phyloP scores from a whole-genome alignment of 768 basidiomycete species.

The Tulasnella sp. region DNA sequence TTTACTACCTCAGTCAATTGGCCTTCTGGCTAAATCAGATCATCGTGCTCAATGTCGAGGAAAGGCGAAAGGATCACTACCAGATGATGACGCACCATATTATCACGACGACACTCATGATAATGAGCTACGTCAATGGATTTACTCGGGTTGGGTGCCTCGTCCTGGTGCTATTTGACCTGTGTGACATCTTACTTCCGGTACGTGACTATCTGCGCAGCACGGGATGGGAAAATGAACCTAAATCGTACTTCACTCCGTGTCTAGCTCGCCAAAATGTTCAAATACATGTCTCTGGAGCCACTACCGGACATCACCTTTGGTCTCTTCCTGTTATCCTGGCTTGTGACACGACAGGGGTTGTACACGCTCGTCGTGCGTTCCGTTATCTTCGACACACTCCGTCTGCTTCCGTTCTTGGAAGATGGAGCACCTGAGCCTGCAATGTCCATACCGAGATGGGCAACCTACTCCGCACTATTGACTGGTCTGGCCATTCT shows the following conservation, averaged over 20 bases:
- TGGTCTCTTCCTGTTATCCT: constrained; percentile 71
- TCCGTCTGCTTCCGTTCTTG: constrained; percentile 36
- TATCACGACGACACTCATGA: constrained; percentile 72
- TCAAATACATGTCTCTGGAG: constrained; percentile 63
- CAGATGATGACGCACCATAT: constrained; percentile 97
- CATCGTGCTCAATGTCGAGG: constrained; percentile 86
- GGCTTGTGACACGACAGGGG: constrained; percentile 83
- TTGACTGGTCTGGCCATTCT: constrained; percentile 26
- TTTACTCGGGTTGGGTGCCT: constrained; percentile 83
- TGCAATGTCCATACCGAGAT: constrained; percentile 40
- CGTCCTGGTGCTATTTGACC: constrained; percentile 89
- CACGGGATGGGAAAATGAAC: neutral
- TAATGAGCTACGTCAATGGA: constrained; percentile 65
- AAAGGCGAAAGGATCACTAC: constrained; percentile 77
- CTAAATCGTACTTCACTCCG: neutral
- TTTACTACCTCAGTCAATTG: constrained; percentile 77
- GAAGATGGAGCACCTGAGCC: constrained; percentile 51
- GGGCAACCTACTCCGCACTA: constrained; percentile 36
- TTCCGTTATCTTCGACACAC: constrained; percentile 43
- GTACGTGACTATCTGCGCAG: constrained; percentile 34
- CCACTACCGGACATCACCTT: constrained; percentile 64
- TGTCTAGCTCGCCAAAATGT: constrained; percentile 79
- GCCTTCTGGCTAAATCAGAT: constrained; percentile 91
- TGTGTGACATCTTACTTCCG: constrained; percentile 83
- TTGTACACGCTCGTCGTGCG: constrained; percentile 64